Base-by-base conservation (phyloP, 768 basidiomycete species). In the Boletus edulis region DNA sequence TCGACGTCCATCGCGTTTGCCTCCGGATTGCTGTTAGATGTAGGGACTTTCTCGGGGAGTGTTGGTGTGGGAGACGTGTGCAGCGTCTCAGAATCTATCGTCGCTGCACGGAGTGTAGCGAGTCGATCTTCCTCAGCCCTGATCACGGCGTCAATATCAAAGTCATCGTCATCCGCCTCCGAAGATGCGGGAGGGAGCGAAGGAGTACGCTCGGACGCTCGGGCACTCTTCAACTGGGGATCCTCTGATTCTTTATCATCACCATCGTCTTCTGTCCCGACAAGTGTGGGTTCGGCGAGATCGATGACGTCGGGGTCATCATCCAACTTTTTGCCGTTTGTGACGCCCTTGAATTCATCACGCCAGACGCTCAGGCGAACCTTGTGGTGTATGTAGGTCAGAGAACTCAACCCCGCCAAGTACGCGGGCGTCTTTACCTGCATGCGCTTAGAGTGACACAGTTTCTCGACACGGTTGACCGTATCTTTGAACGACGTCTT, bases 401-500 rank as follows among this genome's bases (percentile, higher is more conserved):
- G 49, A 42, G 31, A 52, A 31, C 6, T n/a, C 13, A 2, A 11
- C 6, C 5, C 10, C 43, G 39, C 15, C 34, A n/a, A 56, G 24
- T 39, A 15, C 2, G 24, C 39, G 18, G 15, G 45, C 17, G 41
- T 37, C 32, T 83, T 57, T 66, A 97, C 96, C 72, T 88, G 81
- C 86, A 98, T 89, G 14, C 89, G 82, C 48, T 84, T 84, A 7
- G 89, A 86, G 61, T 90, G 89, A 66, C 92, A 97, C 12, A 97
- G 70, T 62, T 87, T 91, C 76, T 99, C 96, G 11, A 98, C 83
- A 11, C 88, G 80, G 32, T 83, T 74, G 6, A 96, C 84, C 0
- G 94, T 96, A 65, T 97, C 94, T 43, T 78, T 78, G 69, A 98
- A 97, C 39, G 87, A 85, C 5, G 83, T 86, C 64, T 89, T 92